These are phyloP conservation scores for Mycena polygramma DNA, from an alignment of 768 basidiomycete genomes.

Conservation along the genomic window DNA sequence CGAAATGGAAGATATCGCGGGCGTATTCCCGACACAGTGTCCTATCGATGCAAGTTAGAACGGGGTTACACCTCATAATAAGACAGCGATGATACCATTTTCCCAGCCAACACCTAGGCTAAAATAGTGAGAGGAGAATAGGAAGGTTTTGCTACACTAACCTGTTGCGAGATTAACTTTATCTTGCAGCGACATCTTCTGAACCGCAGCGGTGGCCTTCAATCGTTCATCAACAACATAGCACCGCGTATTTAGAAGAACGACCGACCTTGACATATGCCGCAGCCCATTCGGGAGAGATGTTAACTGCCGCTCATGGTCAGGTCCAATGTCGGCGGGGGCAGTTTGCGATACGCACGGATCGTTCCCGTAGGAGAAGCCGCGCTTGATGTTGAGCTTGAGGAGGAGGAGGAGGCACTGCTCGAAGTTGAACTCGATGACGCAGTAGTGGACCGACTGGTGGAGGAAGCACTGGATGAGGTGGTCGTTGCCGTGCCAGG, in stretches of 20 bases:
- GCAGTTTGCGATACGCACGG: slow-evolving; percentile 33
- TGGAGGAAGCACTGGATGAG: slow-evolving; percentile 30
- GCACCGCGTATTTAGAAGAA: neutral
- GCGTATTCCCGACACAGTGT: slow-evolving; percentile 65
- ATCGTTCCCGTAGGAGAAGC: slow-evolving; percentile 39
- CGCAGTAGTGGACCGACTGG: too few species aligned
- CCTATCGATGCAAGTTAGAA: slow-evolving; percentile 38
- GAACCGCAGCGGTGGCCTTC: slow-evolving; percentile 63
- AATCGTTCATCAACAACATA: neutral
- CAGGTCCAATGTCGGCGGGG: neutral
- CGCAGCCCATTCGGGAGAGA: slow-evolving; percentile 66
- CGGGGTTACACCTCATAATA: neutral
- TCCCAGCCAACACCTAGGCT: slow-evolving; percentile 57
- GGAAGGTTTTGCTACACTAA: slow-evolving; percentile 27
- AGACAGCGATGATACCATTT: slow-evolving; percentile 46
- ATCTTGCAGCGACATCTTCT: slow-evolving; percentile 65
- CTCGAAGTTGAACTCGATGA: slow-evolving; percentile 7
- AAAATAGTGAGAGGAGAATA: slow-evolving; percentile 14
- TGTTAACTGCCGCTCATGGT: slow-evolving; percentile 45
- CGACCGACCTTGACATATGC: slow-evolving; percentile 63
- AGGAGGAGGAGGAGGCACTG: neutral
- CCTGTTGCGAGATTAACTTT: slow-evolving; percentile 72
- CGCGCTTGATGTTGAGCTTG: slow-evolving; percentile 41
- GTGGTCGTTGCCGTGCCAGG: slow-evolving; percentile 50
- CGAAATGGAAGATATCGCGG: slow-evolving; percentile 58